These are phyloP conservation scores for Filosporella fistucella DNA, from an alignment of 495 filamentous ascomycete species.

Conservation along the genomic window DNA sequence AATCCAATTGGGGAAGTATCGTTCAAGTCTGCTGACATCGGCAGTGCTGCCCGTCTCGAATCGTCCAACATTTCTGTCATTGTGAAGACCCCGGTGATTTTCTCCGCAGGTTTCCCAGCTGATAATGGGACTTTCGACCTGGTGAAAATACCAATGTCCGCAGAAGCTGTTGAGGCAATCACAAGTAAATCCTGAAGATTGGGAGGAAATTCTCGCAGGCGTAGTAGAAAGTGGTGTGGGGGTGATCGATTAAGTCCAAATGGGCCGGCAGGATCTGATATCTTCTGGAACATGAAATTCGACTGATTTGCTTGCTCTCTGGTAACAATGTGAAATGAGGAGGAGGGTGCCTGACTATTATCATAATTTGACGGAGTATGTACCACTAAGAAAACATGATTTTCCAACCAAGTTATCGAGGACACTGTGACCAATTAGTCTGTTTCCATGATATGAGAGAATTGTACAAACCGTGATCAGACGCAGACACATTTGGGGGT, in stretches of 20 bases:
- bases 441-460: no score
- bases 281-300: constrained; percentile 62
- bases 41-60: constrained; percentile 69
- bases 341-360: constrained; percentile 50
- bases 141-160: constrained; percentile 73
- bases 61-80: constrained; percentile 72
- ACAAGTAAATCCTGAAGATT: constrained; percentile 75
- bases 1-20: constrained; percentile 80
- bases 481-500: constrained; percentile 60
- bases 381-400: constrained; percentile 74
- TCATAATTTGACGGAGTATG: constrained; percentile 62
- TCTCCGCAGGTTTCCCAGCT: constrained; percentile 53
- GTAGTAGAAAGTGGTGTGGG: constrained; percentile 70
- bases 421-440: constrained; percentile 60
- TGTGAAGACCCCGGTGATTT: constrained; percentile 60
- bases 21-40: constrained; percentile 53
- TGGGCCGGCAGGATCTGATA: constrained; percentile 66
- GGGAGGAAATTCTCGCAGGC: constrained; percentile 74
- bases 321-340: constrained; percentile 71
- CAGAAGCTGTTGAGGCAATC: constrained; percentile 70
- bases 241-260: constrained; percentile 59
- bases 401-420: constrained; percentile 85
- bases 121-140: constrained; percentile 63
- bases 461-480: constrained; percentile 77
- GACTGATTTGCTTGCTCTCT: constrained; percentile 42